Conservation (phyloP, 75 land plant genomes). For the Chamaecyparis obtusa region DNA sequence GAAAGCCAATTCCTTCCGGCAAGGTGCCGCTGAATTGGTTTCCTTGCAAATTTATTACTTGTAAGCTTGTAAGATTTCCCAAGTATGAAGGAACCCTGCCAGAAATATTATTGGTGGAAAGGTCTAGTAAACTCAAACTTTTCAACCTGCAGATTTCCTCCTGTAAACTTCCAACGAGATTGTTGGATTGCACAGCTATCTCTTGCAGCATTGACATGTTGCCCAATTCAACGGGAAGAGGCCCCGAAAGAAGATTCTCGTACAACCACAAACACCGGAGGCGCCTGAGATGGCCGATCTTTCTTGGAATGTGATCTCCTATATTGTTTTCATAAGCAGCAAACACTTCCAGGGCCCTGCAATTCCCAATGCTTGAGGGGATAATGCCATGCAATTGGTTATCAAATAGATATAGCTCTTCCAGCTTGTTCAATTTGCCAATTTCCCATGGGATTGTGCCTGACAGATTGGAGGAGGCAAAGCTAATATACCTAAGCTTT, state of each 20-base stretch:
- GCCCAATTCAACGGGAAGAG: constrained; percentile 41
- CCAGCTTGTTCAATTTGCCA: neutral
- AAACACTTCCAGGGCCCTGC: constrained; percentile 25
- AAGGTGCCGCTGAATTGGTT: constrained; percentile 24
- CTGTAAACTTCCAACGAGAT: neutral
- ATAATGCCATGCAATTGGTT: constrained; percentile 53
- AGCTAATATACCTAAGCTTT: too few relatives aligned
- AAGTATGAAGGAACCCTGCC: constrained; percentile 24
- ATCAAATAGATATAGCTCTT: constrained; percentile 23
- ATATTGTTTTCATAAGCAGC: constrained; percentile 36
- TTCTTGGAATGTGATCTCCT: constrained; percentile 50
- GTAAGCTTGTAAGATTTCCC: constrained; percentile 3
- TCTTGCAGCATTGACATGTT: constrained; percentile 17
- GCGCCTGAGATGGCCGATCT: neutral
- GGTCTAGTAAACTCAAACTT: neutral
- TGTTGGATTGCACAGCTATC: constrained; percentile 22
- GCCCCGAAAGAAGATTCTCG: constrained; percentile 36
- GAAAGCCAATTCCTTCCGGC: constrained; percentile 33
- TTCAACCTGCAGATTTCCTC: constrained; percentile 20
- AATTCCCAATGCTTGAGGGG: constrained; percentile 5
- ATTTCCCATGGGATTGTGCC: constrained; percentile 14
- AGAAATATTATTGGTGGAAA: constrained; percentile 20
- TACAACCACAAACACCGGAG: constrained; percentile 52
- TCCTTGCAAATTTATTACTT: neutral
- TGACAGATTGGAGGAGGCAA: constrained; percentile 5